Evolutionary conservation across 2,329 filamentous ascomycete genomes (phyloP).

Genomic region (Ascochyta koolunga): DNA sequence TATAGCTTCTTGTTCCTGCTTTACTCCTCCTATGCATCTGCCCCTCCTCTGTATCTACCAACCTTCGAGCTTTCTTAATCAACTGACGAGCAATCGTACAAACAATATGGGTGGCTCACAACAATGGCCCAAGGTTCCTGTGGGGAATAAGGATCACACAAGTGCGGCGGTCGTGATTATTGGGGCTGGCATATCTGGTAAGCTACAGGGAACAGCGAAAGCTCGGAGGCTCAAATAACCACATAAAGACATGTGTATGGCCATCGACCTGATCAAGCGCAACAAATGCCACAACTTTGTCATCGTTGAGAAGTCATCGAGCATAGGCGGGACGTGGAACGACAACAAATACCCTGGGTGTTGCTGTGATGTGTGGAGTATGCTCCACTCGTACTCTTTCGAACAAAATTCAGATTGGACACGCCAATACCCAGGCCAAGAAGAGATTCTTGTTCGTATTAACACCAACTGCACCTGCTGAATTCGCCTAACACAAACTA

Average conservation of each 20-base stretch:
- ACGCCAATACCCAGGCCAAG: slow-evolving; percentile 63
- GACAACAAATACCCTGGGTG: slow-evolving; percentile 65
- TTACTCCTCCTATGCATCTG: background rate
- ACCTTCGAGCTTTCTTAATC: background rate
- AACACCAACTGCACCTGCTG: background rate
- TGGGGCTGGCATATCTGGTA: slow-evolving; percentile 61
- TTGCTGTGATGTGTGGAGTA: slow-evolving; percentile 62
- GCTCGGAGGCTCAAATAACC: background rate
- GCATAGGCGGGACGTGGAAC: slow-evolving; percentile 60
- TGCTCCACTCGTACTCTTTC: slow-evolving; percentile 66
- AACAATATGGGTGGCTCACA: slow-evolving; percentile 47
- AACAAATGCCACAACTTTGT: slow-evolving; percentile 62
- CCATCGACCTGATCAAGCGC: slow-evolving; percentile 62
- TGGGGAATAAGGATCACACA: slow-evolving; percentile 59
- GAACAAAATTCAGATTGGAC: slow-evolving; percentile 65
- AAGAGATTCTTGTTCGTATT: slow-evolving; percentile 60
- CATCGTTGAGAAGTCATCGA: slow-evolving; percentile 62
- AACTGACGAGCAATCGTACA: no score
- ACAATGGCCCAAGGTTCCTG: slow-evolving; percentile 54
- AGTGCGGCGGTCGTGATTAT: slow-evolving; percentile 63
- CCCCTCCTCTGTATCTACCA: background rate
- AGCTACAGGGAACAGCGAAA: background rate
- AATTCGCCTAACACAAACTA: slow-evolving; percentile 20
- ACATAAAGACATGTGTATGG: slow-evolving; percentile 58
- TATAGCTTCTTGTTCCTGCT: background rate